Base-by-base conservation (phyloP, 2,329 filamentous ascomycete genomes). In the Pestalotiopsis sp. region DNA sequence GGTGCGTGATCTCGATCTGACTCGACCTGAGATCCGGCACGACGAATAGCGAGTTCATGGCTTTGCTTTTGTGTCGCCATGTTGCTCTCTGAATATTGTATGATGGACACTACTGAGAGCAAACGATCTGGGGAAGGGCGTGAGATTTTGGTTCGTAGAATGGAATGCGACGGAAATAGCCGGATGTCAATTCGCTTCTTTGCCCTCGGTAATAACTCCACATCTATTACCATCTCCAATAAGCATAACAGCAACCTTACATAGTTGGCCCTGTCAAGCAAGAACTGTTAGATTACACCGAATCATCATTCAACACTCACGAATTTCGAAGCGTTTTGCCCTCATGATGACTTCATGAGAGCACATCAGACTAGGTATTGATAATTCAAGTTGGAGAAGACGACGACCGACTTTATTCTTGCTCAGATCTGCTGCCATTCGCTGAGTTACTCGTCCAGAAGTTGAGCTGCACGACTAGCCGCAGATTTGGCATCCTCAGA, bases 371-470 rank as follows among this genome's bases (percentile, higher is more conserved):
- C n/a, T n/a, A 7, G 7, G 6, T 30, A 30, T n/a, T n/a, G n/a
- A 30, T 9, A 9, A 30, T 30, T 30, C 30, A 30, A 30, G 7
- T 30, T 30, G 30, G 30, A 2, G 30, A 9, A 35, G 30, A 35
- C 30, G 30, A 9, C 30, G 30, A 35, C 2, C 30, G 6, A 22
- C 6, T 52, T 52, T n/a, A 52, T 52, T 52, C n/a, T 20, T n/a
- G 17, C 44, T 52, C 44, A n/a, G 44, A 17, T 22, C 17, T 22
- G 44, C 20, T n/a, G 17, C n/a, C 7, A n/a, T 52, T 52, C n/a
- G 30, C 30, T 7, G 2, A 9, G 2, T 52, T 74, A 78, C 0
- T 75, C 65, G 60, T 73, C 71, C 71, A 78, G 75, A 52, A 76
- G 63, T 20, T 67, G 68, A 35, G 75, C 74, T 14, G 74, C 73